Evolutionary conservation across 192 early-diverging fungal species (phyloP).

Genomic region (Coemansia javaensis): DNA sequence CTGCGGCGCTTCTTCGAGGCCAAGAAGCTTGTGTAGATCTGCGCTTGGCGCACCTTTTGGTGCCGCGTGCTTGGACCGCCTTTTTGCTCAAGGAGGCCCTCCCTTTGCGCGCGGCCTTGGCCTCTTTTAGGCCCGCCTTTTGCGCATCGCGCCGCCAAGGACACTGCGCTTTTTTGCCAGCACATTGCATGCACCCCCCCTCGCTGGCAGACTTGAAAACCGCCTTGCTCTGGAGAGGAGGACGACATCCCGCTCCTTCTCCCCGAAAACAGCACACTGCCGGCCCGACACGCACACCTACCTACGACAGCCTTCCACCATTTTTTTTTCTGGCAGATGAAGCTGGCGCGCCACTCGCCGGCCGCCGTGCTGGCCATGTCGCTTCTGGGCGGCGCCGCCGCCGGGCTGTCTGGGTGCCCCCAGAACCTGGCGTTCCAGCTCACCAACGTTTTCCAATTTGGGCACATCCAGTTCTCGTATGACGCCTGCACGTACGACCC

Average conservation of each 20-base stretch:
- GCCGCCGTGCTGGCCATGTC: not conserved
- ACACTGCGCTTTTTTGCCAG: no score
- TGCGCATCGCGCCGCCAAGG: no score
- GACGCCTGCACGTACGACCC: constrained; percentile 38
- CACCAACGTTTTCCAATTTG: constrained; percentile 50
- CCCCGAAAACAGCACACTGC: no score
- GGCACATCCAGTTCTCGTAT: constrained; percentile 31
- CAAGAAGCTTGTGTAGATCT: constrained; percentile 78
- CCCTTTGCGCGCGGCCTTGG: not conserved
- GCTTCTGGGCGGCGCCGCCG: constrained; percentile 5
- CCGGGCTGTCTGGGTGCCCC: constrained; percentile 37
- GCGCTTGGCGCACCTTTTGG: not conserved
- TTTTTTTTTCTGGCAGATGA: not conserved
- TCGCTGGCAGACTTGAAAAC: no score
- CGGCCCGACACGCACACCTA: no score
- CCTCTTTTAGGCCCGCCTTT: no score
- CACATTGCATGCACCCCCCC: no score
- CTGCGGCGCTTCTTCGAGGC: constrained; percentile 81
- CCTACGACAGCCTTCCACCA: no score
- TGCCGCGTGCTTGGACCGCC: no score
- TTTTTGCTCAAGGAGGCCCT: not conserved
- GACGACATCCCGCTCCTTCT: no score
- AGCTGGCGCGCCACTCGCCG: not conserved
- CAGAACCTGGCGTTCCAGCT: constrained; percentile 46
- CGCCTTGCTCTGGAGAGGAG: no score